Base-by-base conservation (phyloP, 2,329 filamentous ascomycete genomes). In the Venturia effusa region DNA sequence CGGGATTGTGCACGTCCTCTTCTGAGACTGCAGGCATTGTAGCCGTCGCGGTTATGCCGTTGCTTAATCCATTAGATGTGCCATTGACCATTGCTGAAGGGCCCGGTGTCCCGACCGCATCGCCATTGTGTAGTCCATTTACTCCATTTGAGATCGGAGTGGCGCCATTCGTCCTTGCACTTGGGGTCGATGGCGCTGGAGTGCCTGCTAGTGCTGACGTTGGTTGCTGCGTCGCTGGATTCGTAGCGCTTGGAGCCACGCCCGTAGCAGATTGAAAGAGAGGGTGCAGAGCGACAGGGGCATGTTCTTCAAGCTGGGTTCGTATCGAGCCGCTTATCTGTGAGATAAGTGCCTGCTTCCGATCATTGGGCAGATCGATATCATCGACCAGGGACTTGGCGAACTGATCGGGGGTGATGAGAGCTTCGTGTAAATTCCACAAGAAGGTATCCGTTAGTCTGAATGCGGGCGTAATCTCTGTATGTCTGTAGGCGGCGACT, bases 351-450 rank as follows among this genome's bases (percentile, higher is more conserved):
- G 80, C 76, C 19, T 82, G 81, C 61, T 81, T 81, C 37, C 78
- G 72, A 51, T 88, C 83, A 66, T 90, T 88, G 4, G 93, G 93
- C 51, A 99, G 83, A 73, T 99, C 94, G 51, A 99, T 82, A 73
- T 99, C 94, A 68, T 96, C 90, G 1, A 96, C 92, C 68, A 97
- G 85, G 1, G 84, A 86, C 69, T 89, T 84, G n/a, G 94, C 94
- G 73, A 97, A 99, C 71, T 96, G 89, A 72, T 99, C 94, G 0
- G 94, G 96, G 0, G 94, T 99, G 61, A 92, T 89, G 65, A 97
- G 80, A 0, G 90, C 89, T 78, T 99, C 94, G 76, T 97, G 93
- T 17, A 99, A 81, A 71, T 99, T 99, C 94, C 94, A 99, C 62
- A 97, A 78, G 70, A 99, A 97, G n/a, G 90, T 88, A 70, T 99